Evolutionary conservation across 352 stramenopile genomes (phyloP).

Genomic region (Globisporangium splendens): DNA sequence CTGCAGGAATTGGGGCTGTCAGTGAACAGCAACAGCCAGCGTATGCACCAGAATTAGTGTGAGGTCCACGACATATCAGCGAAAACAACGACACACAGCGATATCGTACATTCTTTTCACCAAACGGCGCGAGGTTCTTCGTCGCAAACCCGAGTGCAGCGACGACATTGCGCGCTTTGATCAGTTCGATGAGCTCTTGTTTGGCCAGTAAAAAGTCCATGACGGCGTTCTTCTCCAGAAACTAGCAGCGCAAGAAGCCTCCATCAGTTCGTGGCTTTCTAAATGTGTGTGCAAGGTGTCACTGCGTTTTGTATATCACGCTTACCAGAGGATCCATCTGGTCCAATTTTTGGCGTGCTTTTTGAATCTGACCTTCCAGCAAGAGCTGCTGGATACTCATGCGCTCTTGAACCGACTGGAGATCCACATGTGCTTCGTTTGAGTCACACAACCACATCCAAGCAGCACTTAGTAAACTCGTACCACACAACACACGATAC

Average conservation of each 20-base stretch:
- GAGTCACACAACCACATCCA: neutral
- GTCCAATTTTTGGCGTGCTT: slow-evolving; percentile 49
- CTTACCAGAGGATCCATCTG: slow-evolving; percentile 46
- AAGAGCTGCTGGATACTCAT: slow-evolving; percentile 71
- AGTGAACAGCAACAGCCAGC: neutral
- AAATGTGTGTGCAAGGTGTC: too few species aligned
- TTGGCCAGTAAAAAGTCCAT: slow-evolving; percentile 81
- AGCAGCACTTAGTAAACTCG: neutral
- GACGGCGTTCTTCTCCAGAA: slow-evolving; percentile 48
- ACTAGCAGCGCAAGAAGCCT: slow-evolving; percentile 17
- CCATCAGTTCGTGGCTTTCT: too few species aligned
- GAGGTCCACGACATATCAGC: too few species aligned
- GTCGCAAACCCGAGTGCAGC: slow-evolving; percentile 71
- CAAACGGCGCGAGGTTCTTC: slow-evolving; percentile 66
- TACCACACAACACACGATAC: neutral
- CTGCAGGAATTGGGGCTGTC: slow-evolving; percentile 59
- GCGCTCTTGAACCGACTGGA: slow-evolving; percentile 69
- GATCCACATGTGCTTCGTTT: slow-evolving; percentile 52
- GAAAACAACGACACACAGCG: neutral
- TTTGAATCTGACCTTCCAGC: slow-evolving; percentile 56
- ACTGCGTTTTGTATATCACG: neutral
- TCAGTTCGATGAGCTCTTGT: slow-evolving; percentile 78
- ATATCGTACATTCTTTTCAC: slow-evolving; percentile 56
- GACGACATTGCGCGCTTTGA: slow-evolving; percentile 59
- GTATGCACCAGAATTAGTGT: neutral